Base-by-base conservation (phyloP, 1,139 yeast species). In the Sugiyamaella grinbergsii region DNA sequence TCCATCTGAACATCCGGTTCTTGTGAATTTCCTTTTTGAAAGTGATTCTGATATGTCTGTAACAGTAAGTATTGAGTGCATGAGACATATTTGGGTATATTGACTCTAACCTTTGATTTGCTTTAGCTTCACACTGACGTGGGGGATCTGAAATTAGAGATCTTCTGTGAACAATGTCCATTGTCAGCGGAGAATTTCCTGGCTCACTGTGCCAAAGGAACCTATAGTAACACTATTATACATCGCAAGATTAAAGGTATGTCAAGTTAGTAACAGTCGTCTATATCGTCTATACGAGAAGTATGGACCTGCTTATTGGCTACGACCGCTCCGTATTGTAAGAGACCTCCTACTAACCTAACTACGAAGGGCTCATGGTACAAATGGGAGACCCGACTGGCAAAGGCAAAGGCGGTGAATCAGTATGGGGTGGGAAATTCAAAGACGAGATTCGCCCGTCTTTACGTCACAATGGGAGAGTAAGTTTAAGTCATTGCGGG, bases 321-420 rank as follows among this genome's bases (percentile, higher is more conserved):
- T n/a, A n/a, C n/a, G n/a, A n/a, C n/a, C n/a, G n/a, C n/a, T n/a
- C n/a, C n/a, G n/a, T n/a, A n/a, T n/a, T n/a, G n/a, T n/a, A n/a
- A n/a, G n/a, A n/a, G n/a, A n/a, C n/a, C n/a, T n/a, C n/a, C n/a
- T n/a, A n/a, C n/a, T n/a, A n/a, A n/a, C n/a, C 33, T 29, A 29
- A 29, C 33, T 29, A 29, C 4, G 2, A 29, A 57, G 63, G 69
- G 0, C 76, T 77, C 59, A 76, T 77, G 56, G 70, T 73, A 1
- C 81, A 78, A 53, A 72, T 76, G 57, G 81, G 81, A 0, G 81
- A 78, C 57, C 76, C 79, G 0, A 70, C 78, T 2, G 76, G 76
- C 28, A 71, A 75, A 0, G 80, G 80, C 0, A 76, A 74, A 58
- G 77, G 82, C 24, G 79, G 82, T 22, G 77, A 76, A 56, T 67